Evolutionary conservation across 352 stramenopile species (phyloP), one percentile per base, ranked within the genome.

Genomic region (Aphanomyces cochlioides): DNA sequence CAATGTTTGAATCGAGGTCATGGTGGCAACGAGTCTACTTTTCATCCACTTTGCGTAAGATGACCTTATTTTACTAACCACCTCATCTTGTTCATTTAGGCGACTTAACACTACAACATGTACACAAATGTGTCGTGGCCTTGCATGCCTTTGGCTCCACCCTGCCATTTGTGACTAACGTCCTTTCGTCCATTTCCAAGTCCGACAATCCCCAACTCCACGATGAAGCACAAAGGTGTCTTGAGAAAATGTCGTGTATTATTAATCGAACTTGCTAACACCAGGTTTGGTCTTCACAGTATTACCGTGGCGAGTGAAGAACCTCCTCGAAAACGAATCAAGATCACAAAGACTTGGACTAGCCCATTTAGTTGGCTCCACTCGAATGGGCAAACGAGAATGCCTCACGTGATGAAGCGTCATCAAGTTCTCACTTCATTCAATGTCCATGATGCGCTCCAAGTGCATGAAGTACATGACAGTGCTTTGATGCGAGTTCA

Each of bases 1-100:
- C 13, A 19, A 15, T n/a, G 13, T 64, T 66, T 17, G 38, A 28
- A 4, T 50, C 66, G 15, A 39, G 77, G 73, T 34, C 72, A 17
- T 93, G 85, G 85, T 93, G 85, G 85, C 84, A 82, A 36, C 72
- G 76, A n/a, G 56, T 83, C 1, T 93, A 79, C 67, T 87, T 90
- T 54, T 75, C 74, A 5, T 78, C 7, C 21, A 19, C 19, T 0
- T 10, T 12, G 7, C 17, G 17, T 56, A n/a, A 19, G n/a, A 58
- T 15, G 13, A 53, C 45, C 45, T n/a, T n/a, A 53, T 53, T 19
- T 53, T 53, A 53, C n/a, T 53, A 19, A 15, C 45, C 13, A 15
- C 13, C n/a, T 53, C n/a, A n/a, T 53, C 45, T 2, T 53, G 45
- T n/a, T 53, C 45, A 19, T n/a, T n/a, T 53, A 28, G 28, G 28